Base-by-base conservation (phyloP, 805 yeast genomes). In the Yamadazyma sp. region DNA sequence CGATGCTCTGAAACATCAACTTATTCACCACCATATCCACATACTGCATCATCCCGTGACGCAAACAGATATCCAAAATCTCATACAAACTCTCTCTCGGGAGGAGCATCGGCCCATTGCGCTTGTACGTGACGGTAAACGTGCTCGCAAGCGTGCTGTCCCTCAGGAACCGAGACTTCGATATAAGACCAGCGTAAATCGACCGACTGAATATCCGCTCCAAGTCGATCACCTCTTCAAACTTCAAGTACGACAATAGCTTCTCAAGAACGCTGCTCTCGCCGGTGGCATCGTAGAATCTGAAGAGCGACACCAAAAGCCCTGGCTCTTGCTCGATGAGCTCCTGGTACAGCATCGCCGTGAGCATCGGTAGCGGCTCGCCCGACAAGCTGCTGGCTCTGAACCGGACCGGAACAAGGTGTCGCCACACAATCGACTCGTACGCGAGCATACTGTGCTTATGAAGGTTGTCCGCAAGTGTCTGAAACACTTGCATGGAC, bases 1-100 rank as follows among this genome's bases (percentile, higher is more conserved):
- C 50, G 8, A 52, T 42, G 6, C 55, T 48, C 37, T 54, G 55
- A 18, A 61, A 46, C 12, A 65, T 41, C 4, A 66, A 41, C 41
- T 64, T 67, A 38, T 53, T 57, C 32, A 64, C 45, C 12, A 67
- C 39, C n/a, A 49, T 41, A 41, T 67, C 71, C 23, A 67, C 49
- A 33, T 56, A 53, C 18, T 54, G 56, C 40, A 41, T 56, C 33
- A 52, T 48, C 6, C 53, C 37, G 12, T 61, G 42, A 10, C 53
- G 46, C 11, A 59, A 49, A 35, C 70, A 64, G 2, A 53, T 56
- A 5, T 48, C 45, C 17, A 68, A 60, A 0, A 65, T 57, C 5
- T 37, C 25, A 27, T 57, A 55, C 4, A 67, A 43, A 1, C 58
- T 44, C 4, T 48, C 44, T 8, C 47, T 33, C 11, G 49, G 39